A percentile compares a stretch with the other conserved stretches of the same genome.
These are phyloP conservation scores for Penicillium herquei DNA, from an alignment of 495 filamentous ascomycete genomes.

Conservation along the genomic window DNA sequence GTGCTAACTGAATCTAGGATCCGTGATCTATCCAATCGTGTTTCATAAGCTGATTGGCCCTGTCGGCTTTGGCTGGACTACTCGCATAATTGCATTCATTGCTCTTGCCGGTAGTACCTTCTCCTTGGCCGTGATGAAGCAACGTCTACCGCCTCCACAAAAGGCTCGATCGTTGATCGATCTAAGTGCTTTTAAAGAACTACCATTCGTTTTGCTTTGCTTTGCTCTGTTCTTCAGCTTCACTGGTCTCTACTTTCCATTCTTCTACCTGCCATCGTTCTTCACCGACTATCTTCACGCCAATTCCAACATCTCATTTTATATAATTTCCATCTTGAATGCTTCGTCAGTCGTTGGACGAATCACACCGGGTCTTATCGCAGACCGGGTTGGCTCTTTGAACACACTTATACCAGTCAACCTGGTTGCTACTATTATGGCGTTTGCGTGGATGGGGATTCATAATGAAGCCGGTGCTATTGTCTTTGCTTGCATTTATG, in stretches of 20 bases:
- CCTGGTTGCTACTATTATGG: not conserved
- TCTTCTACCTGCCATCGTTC: conserved; percentile 41
- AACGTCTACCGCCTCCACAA: conserved; percentile 17
- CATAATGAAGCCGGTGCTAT: conserved; percentile 51
- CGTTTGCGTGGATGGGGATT: conserved; percentile 6
- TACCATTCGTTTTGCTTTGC: conserved; percentile 32
- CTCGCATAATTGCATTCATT: conserved; percentile 53
- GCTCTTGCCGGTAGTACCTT: conserved; percentile 41
- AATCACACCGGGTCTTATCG: conserved; percentile 11
- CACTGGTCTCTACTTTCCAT: conserved; percentile 40
- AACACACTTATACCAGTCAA: not conserved
- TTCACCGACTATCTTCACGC: conserved; percentile 23
- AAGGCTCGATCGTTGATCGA: conserved; percentile 27
- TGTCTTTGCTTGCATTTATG: conserved; percentile 56
- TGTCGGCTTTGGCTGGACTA: conserved; percentile 55
- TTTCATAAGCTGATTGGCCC: conserved; percentile 46
- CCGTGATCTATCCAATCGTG: conserved; percentile 54
- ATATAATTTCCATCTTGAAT: conserved; percentile 25
- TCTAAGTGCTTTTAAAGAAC: conserved; percentile 31
- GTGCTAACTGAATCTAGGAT: conserved; percentile 26
- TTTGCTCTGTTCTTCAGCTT: conserved; percentile 32
- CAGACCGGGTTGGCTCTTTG: conserved; percentile 8
- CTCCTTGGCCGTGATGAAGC: conserved; percentile 35
- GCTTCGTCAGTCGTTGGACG: conserved; percentile 19
- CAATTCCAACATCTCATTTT: conserved; percentile 38